Conservation (phyloP, 805 yeast genomes). For the Candida maris region DNA sequence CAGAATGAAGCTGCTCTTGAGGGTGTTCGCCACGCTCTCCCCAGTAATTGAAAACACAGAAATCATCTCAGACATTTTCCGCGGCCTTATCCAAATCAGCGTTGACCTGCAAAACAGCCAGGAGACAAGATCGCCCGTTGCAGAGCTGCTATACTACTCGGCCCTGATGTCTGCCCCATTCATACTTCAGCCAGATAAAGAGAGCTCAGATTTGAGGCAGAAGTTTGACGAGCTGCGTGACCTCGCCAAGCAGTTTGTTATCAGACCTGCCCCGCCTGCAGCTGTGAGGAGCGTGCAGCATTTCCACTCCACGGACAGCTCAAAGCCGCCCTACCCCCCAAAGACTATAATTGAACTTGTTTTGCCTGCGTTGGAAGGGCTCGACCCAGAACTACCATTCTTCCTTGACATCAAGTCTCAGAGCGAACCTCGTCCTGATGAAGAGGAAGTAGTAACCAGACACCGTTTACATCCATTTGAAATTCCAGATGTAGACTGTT, state of each 20-base stretch:
- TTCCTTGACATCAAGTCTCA: slow-evolving; percentile 35
- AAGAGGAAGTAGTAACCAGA: slow-evolving; percentile 20
- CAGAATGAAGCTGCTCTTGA: slow-evolving; percentile 62
- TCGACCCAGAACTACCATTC: slow-evolving; percentile 39
- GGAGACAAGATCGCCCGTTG: slow-evolving; percentile 49
- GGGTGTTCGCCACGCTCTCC: slow-evolving; percentile 64
- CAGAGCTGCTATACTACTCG: slow-evolving; percentile 65
- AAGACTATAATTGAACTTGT: slow-evolving; percentile 46
- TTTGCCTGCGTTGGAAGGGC: slow-evolving; percentile 47
- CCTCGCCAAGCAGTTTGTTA: slow-evolving; percentile 33
- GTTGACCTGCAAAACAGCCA: slow-evolving; percentile 48
- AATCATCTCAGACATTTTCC: slow-evolving; percentile 39
- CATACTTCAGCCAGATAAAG: slow-evolving; percentile 21
- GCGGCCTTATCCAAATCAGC: slow-evolving; percentile 51
- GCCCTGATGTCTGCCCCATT: slow-evolving; percentile 65
- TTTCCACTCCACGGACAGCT: slow-evolving; percentile 36
- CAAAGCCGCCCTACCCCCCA: slow-evolving; percentile 47
- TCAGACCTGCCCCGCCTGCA: not conserved
- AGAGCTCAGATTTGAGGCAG: slow-evolving; percentile 26
- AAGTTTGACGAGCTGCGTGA: slow-evolving; percentile 44
- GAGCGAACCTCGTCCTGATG: slow-evolving; percentile 13
- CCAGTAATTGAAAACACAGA: slow-evolving; percentile 56
- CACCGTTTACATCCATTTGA: slow-evolving; percentile 23
- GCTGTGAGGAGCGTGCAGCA: slow-evolving; percentile 22
- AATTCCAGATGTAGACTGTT: slow-evolving; percentile 35